A percentile compares a stretch with the other conserved stretches of the same genome.
These are phyloP conservation scores for Boletales sp. DNA, from an alignment of 768 basidiomycete genomes.

Conservation along the genomic window DNA sequence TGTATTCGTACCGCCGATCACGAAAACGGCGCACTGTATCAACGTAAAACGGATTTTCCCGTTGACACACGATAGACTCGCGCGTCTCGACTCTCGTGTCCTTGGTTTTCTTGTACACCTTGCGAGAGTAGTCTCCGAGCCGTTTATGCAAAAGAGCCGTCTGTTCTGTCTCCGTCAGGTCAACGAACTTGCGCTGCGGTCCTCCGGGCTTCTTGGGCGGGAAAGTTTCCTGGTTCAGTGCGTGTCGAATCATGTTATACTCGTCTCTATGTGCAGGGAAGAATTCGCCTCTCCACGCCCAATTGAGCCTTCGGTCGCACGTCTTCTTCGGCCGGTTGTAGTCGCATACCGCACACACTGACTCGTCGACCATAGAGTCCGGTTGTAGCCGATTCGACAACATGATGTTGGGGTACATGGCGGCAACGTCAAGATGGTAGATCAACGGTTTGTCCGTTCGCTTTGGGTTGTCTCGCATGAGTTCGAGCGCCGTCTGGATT, in stretches of 20 bases:
- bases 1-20: constrained; percentile 98
- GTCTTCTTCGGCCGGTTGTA: constrained; percentile 95
- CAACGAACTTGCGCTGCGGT: constrained; percentile 75
- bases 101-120: constrained; percentile 98
- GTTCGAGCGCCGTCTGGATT: constrained; percentile 75
- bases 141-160: constrained; percentile 93
- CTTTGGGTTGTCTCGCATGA: constrained; percentile 87
- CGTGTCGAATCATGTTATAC: constrained; percentile 98
- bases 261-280: constrained; percentile 98
- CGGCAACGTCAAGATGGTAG: constrained; percentile 97
- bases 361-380: constrained; percentile 95
- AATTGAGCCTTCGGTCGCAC: constrained; percentile 89
- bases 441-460: constrained; percentile 92
- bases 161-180: constrained; percentile 82
- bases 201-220: constrained; percentile 74
- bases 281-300: constrained; percentile 99
- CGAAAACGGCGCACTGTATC: constrained; percentile 97
- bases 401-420: constrained; percentile 99
- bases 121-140: constrained; percentile 95
- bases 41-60: constrained; percentile 98
- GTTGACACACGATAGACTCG: constrained; percentile 93
- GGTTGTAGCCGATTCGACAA: constrained; percentile 98
- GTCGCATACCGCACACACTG: constrained; percentile 96
- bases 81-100: constrained; percentile 94
- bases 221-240: constrained; percentile 91